phyloP scores from a whole-genome alignment of 2,329 filamentous ascomycete species.

The Botrytis cinerea region DNA sequence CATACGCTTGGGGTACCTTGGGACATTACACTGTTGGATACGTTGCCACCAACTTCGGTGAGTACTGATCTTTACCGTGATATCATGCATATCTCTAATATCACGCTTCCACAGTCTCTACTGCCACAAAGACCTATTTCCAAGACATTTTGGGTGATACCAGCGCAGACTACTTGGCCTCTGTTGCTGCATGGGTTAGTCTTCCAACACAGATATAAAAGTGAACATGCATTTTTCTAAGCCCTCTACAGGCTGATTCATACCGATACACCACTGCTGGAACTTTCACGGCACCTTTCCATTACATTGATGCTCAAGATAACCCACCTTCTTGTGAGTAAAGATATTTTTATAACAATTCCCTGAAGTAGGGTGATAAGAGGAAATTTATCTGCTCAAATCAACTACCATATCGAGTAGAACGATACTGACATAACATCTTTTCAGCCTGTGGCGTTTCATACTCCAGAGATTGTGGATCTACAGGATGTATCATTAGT shows the following conservation, averaged over 20 bases:
- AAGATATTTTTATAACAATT: neutral
- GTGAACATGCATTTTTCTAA: conserved; percentile 7
- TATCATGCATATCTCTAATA: neutral
- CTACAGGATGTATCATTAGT: conserved; percentile 59
- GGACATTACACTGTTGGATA: conserved; percentile 68
- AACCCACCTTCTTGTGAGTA: conserved; percentile 50
- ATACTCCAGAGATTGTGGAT: conserved; percentile 61
- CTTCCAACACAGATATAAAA: neutral
- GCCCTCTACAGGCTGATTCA: conserved; percentile 51
- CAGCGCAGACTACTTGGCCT: conserved; percentile 59
- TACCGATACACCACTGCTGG: conserved; percentile 63
- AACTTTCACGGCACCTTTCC: conserved; percentile 61
- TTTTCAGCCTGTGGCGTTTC: conserved; percentile 54
- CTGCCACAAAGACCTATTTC: conserved; percentile 58
- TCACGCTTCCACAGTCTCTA: conserved; percentile 46
- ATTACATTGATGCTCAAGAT: conserved; percentile 70
- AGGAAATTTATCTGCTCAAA: neutral
- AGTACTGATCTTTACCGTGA: neutral
- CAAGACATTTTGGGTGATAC: conserved; percentile 58
- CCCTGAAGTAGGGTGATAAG: neutral
- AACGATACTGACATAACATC: neutral
- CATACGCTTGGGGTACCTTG: conserved; percentile 46
- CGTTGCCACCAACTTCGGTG: conserved; percentile 57
- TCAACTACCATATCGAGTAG: neutral
- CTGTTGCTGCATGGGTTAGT: conserved; percentile 60